Percentiles rank a stretch among this genome's conserved stretches.
These are phyloP conservation scores for Suillus bovinus DNA, from an alignment of 768 basidiomycete genomes.

Conservation along the genomic window DNA sequence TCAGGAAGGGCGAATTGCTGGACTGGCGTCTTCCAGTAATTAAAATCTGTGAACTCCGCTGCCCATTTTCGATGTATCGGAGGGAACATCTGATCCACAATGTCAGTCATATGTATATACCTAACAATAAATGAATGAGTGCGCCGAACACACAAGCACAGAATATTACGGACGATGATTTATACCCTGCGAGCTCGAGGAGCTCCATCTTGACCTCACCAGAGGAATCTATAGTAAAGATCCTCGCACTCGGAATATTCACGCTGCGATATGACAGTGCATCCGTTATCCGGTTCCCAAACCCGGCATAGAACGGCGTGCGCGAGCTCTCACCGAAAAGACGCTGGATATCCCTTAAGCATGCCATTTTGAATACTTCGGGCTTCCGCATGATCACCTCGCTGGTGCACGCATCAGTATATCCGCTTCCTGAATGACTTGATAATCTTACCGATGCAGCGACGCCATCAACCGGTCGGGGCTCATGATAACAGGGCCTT, in stretches of 20 bases:
- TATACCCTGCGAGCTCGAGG: conserved; percentile 94
- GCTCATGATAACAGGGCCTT: conserved; percentile 98
- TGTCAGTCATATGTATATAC: conserved; percentile 98
- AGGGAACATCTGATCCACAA: conserved; percentile 99
- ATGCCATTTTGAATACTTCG: conserved; percentile 99
- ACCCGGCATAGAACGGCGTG: conserved; percentile 94
- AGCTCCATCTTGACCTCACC: conserved; percentile 98
- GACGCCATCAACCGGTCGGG: conserved; percentile 95
- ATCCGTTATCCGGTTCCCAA: conserved; percentile 98
- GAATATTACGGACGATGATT: conserved; percentile 71
- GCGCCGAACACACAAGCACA: neutral
- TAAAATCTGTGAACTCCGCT: conserved; percentile 94
- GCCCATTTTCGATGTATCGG: conserved; percentile 88
- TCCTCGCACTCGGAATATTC: conserved; percentile 88
- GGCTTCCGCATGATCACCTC: conserved; percentile 99
- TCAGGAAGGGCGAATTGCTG: conserved; percentile 80
- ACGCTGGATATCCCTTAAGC: conserved; percentile 90
- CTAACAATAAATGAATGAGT: conserved; percentile 37
- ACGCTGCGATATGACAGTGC: conserved; percentile 97
- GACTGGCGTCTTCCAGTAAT: conserved; percentile 88
- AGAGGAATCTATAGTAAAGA: conserved; percentile 94
- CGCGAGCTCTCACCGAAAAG: conserved; percentile 74
- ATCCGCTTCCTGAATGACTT: neutral
- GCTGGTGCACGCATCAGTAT: conserved; percentile 39
- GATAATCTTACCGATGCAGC: conserved; percentile 75